Conservation (phyloP, 768 basidiomycete species). For the Hericium rajendrae region DNA sequence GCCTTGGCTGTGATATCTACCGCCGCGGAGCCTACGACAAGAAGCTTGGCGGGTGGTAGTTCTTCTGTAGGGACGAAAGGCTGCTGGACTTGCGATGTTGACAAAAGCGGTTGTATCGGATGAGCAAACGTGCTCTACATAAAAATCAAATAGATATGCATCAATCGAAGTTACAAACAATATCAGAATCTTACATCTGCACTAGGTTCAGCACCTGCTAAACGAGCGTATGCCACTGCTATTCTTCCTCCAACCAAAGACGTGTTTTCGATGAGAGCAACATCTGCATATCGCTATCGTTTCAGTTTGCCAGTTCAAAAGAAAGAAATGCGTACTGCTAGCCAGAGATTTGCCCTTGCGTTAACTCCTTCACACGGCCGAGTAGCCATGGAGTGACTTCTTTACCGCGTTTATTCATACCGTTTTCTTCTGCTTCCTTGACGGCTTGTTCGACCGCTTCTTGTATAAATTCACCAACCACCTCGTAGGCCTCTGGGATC, state of each 20-base stretch:
- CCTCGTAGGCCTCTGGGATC: constrained; percentile 71
- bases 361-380: constrained; percentile 71
- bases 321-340: constrained; percentile 40
- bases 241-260: constrained; percentile 73
- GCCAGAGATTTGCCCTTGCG: constrained; percentile 66
- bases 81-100: not conserved
- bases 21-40: constrained; percentile 81
- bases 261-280: constrained; percentile 85
- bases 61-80: not conserved
- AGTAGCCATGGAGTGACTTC: constrained; percentile 95
- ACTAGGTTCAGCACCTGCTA: constrained; percentile 20
- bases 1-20: constrained; percentile 73
- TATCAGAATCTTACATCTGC: not conserved
- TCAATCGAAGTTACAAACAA: not conserved
- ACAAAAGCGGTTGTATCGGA: not conserved
- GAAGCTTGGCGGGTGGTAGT: constrained; percentile 33
- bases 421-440: constrained; percentile 70
- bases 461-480: constrained; percentile 60
- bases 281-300: constrained; percentile 36
- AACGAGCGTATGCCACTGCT: constrained; percentile 61
- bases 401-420: constrained; percentile 73
- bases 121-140: not conserved
- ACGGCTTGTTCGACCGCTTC: constrained; percentile 77
- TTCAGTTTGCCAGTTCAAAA: not conserved
- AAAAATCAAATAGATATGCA: not conserved